phyloP scores from a whole-genome alignment of 176 grass and related monocot species.

The Rhynchospora breviuscula region DNA sequence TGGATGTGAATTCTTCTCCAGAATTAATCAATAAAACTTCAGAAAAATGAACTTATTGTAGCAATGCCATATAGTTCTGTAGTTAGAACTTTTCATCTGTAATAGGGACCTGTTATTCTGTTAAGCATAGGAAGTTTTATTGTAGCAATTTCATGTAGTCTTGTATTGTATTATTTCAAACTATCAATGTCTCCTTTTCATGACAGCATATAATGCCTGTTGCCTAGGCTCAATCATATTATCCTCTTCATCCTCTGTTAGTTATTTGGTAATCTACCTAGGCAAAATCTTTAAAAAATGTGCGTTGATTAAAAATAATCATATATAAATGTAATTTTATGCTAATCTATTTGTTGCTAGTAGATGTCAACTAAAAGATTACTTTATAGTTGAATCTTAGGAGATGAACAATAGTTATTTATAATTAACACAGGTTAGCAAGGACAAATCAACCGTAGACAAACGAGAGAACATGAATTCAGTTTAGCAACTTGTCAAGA shows the following conservation, averaged over 20 bases:
- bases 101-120: neutral
- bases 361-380: too few species aligned
- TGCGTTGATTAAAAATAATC: neutral
- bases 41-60: neutral
- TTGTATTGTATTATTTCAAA: neutral
- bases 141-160: too few species aligned
- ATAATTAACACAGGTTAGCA: neutral
- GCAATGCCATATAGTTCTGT: neutral
- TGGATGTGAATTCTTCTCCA: neutral
- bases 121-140: neutral
- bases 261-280: neutral
- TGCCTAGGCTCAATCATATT: neutral
- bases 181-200: neutral
- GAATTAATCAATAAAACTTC: neutral
- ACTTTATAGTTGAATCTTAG: neutral
- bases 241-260: neutral
- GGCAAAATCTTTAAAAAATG: neutral
- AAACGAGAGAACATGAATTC: neutral
- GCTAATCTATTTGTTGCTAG: neutral
- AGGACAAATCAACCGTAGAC: neutral
- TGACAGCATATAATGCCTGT: neutral
- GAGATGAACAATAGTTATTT: neutral
- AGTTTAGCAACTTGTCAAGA: neutral
- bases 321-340: neutral
- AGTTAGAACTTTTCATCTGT: neutral